These are phyloP conservation scores for Alloascoidea africana DNA, from an alignment of 805 yeast genomes.

Conservation along the genomic window DNA sequence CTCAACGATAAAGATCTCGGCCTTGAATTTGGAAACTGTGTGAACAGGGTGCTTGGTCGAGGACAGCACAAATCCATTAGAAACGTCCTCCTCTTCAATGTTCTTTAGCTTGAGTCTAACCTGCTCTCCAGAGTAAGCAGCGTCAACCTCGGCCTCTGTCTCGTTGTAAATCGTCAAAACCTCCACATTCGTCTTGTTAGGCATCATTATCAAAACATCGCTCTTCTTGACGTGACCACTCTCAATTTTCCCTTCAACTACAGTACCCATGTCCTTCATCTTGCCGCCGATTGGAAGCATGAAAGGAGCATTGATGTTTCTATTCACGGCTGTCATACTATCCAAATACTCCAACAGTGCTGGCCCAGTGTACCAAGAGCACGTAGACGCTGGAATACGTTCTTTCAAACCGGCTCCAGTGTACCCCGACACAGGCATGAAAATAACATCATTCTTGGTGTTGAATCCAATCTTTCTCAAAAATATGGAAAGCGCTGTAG, in stretches of 20 bases:
- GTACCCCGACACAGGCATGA: slow-evolving; percentile 97
- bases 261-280: slow-evolving; percentile 93
- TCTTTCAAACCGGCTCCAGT: slow-evolving; percentile 96
- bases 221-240: slow-evolving; percentile 86
- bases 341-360: slow-evolving; percentile 84
- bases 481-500: slow-evolving; percentile 58
- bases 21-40: slow-evolving; percentile 83
- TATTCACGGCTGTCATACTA: slow-evolving; percentile 60
- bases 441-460: slow-evolving; percentile 66
- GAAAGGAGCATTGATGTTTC: slow-evolving; percentile 88
- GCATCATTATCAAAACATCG: slow-evolving; percentile 71
- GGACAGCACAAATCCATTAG: slow-evolving; percentile 83
- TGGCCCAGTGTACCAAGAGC: slow-evolving; percentile 95
- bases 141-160: slow-evolving; percentile 84
- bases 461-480: slow-evolving; percentile 76
- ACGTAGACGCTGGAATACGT: slow-evolving; percentile 48
- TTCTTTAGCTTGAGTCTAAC: slow-evolving; percentile 88
- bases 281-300: slow-evolving; percentile 93
- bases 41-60: slow-evolving; percentile 80
- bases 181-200: slow-evolving; percentile 73
- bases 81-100: slow-evolving; percentile 92
- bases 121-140: slow-evolving; percentile 94
- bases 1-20: slow-evolving; percentile 94
- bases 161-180: slow-evolving; percentile 82
- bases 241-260: slow-evolving; percentile 97